Percentiles rank a stretch among this genome's conserved stretches.
Evolutionary conservation across 2,329 filamentous ascomycete species (phyloP).

Genomic region (Ophiostoma ips): DNA sequence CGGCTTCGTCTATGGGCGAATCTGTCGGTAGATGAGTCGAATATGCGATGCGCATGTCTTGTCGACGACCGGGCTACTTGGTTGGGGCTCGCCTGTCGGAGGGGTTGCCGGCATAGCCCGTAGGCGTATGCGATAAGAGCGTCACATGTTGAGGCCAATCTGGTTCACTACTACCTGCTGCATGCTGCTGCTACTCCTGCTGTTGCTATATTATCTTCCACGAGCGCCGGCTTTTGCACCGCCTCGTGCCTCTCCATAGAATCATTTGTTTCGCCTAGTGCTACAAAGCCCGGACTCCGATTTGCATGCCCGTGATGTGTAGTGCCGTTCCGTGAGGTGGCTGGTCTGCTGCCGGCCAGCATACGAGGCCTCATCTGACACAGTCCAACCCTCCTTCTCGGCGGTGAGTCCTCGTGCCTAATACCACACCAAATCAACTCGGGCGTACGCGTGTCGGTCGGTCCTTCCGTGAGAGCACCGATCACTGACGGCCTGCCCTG

Average conservation of each 20-base stretch:
- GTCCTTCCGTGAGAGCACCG: too few relatives aligned
- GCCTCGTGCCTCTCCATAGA: too few relatives aligned
- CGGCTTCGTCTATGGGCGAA: slow-evolving; percentile 50
- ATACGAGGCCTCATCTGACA: too few relatives aligned
- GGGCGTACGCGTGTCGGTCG: too few relatives aligned
- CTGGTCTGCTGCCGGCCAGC: too few relatives aligned
- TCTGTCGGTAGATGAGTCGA: slow-evolving; percentile 20
- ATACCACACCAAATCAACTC: not conserved
- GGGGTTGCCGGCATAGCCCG: too few relatives aligned
- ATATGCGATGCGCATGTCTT: not conserved
- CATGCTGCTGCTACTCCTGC: not conserved
- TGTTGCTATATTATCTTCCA: not conserved
- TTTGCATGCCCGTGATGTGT: not conserved
- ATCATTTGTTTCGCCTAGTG: too few relatives aligned
- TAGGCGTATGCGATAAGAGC: not conserved
- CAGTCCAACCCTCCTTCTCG: not conserved
- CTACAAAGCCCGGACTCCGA: not conserved
- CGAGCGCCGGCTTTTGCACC: not conserved
- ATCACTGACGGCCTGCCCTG: too few relatives aligned
- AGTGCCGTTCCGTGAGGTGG: too few relatives aligned
- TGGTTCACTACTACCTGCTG: not conserved
- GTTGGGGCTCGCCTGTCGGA: too few relatives aligned
- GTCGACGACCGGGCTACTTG: not conserved
- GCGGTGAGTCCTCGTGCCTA: not conserved
- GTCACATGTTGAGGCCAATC: not conserved